Evolutionary conservation across 495 filamentous ascomycete species (phyloP).

Genomic region (Thermothielavioides terrestris): DNA sequence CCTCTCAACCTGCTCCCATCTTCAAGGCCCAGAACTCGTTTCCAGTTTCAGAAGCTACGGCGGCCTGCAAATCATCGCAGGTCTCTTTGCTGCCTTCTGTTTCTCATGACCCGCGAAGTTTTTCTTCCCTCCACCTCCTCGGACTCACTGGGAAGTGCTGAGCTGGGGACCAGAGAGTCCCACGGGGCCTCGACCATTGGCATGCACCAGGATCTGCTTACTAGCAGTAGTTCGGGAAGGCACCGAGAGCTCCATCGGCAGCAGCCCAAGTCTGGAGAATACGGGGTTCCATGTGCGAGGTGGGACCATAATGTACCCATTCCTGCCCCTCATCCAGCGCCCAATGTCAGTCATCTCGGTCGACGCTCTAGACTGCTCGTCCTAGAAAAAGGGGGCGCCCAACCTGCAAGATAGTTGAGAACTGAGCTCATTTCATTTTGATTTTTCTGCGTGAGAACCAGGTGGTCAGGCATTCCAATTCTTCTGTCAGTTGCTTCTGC

Average conservation of each 20-base stretch:
- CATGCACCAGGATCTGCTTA: background rate
- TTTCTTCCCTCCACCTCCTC: too few relatives aligned
- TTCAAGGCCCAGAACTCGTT: background rate
- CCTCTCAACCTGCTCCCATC: background rate
- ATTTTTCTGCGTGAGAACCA: too few relatives aligned
- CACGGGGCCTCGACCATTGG: background rate
- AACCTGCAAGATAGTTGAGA: too few relatives aligned
- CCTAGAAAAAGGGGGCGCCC: too few relatives aligned
- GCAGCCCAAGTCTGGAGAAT: background rate
- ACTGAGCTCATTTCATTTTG: too few relatives aligned
- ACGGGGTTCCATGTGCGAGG: background rate
- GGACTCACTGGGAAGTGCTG: background rate
- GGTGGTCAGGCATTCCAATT: too few relatives aligned
- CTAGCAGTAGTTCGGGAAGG: background rate
- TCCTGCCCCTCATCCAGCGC: background rate
- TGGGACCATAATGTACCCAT: background rate
- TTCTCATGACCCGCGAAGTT: too few relatives aligned
- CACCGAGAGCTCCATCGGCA: background rate
- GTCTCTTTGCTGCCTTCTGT: background rate
- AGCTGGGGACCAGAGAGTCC: background rate
- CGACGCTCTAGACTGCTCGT: too few relatives aligned
- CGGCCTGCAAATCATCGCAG: background rate
- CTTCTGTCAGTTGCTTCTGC: too few relatives aligned
- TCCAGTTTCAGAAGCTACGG: background rate
- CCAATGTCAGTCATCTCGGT: too few relatives aligned